A percentile compares a stretch with the other conserved stretches of the same genome.
Conservation (phyloP, 345 rosid genomes). For the Populus alba region DNA sequence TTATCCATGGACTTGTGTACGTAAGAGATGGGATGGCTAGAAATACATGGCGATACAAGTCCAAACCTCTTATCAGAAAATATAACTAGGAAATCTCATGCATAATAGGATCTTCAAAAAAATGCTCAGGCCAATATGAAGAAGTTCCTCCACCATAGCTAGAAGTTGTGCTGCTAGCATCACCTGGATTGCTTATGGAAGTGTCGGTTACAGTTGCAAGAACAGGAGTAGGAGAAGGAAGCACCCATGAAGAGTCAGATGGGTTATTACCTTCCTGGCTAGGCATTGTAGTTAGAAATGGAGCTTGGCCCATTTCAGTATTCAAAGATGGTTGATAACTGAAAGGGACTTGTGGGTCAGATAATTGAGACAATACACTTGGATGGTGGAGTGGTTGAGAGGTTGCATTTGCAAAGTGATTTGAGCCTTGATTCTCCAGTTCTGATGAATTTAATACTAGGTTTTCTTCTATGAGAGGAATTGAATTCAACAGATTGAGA, state of each 20-base stretch:
- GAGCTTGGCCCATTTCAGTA: slow-evolving; percentile 30
- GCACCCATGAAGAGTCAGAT: slow-evolving; percentile 28
- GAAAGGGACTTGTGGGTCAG: slow-evolving; percentile 54
- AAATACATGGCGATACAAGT: slow-evolving; percentile 1
- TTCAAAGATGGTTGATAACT: slow-evolving; percentile 46
- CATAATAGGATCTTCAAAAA: slow-evolving; percentile 36
- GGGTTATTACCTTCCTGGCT: slow-evolving; percentile 21
- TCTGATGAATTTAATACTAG: slow-evolving; percentile 23
- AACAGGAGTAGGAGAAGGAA: slow-evolving; percentile 21
- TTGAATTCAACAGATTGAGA: slow-evolving; percentile 24
- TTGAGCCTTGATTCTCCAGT: slow-evolving; percentile 18
- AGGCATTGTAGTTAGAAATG: slow-evolving; percentile 18
- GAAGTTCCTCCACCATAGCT: slow-evolving; percentile 42
- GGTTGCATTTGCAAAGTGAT: slow-evolving; percentile 28
- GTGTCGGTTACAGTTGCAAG: slow-evolving; percentile 28
- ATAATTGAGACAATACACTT: slow-evolving; percentile 31
- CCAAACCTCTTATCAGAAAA: slow-evolving; percentile 1
- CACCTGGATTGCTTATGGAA: slow-evolving; percentile 37
- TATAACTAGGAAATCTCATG: slow-evolving; percentile 35
- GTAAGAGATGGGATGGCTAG: background rate
- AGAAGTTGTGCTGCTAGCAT: slow-evolving; percentile 40
- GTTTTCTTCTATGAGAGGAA: slow-evolving; percentile 14
- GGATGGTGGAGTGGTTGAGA: slow-evolving; percentile 54
- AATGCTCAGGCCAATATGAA: slow-evolving; percentile 41
- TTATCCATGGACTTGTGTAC: background rate